Conservation (phyloP, 352 stramenopile genomes). For the Globisporangium camurandrum region DNA sequence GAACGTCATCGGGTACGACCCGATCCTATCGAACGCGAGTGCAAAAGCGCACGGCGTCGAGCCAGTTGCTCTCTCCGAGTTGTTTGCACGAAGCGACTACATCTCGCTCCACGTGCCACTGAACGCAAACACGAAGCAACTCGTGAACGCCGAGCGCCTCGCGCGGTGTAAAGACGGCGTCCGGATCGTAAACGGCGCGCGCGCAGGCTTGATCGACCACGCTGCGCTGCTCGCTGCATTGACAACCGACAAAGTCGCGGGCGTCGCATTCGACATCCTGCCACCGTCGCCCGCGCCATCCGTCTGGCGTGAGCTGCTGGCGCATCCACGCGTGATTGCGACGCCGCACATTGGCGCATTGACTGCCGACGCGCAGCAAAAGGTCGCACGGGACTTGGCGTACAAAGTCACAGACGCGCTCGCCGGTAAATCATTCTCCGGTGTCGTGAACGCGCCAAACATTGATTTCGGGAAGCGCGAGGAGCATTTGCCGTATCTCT, state of each 20-base stretch:
- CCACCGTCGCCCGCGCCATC: conserved; percentile 34
- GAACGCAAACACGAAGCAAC: conserved; percentile 90
- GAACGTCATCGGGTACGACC: conserved; percentile 92
- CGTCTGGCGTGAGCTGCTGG: conserved; percentile 70
- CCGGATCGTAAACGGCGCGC: conserved; percentile 91
- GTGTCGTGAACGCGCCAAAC: conserved; percentile 94
- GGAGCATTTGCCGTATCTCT: conserved; percentile 81
- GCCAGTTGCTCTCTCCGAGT: conserved; percentile 73
- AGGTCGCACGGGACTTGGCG: conserved; percentile 86
- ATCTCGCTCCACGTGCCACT: conserved; percentile 95
- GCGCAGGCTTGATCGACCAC: conserved; percentile 91
- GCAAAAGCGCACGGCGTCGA: conserved; percentile 76
- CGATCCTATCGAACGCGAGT: conserved; percentile 85
- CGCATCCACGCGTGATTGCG: conserved; percentile 88
- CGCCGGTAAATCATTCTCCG: conserved; percentile 87
- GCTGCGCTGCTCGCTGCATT: conserved; percentile 85
- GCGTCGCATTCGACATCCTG: conserved; percentile 71
- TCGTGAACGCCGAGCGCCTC: conserved; percentile 81
- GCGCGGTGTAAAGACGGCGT: conserved; percentile 89
- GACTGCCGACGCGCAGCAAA: conserved; percentile 92
- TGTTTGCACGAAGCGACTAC: conserved; percentile 92
- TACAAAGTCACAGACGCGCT: conserved; percentile 91
- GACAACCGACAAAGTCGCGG: conserved; percentile 68
- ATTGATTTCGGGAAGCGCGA: conserved; percentile 81
- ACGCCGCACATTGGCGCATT: conserved; percentile 94